These are phyloP conservation scores for Hyphopichia wangnamkhiaoensis DNA, from an alignment of 1,139 yeast species.

Conservation along the genomic window DNA sequence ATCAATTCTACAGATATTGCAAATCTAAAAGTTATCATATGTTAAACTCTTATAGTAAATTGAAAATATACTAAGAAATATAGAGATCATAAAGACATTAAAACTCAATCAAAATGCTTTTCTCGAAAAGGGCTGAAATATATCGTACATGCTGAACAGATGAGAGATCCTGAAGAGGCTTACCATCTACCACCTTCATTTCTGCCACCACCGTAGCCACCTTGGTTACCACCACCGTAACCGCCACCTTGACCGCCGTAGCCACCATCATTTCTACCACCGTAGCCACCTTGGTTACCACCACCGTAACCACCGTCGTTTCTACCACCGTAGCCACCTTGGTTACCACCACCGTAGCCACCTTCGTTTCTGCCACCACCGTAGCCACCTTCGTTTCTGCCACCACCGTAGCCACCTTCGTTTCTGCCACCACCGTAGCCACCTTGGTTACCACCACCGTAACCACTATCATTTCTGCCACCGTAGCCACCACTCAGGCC, in stretches of 20 bases:
- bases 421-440: conserved; percentile 13
- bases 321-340: conserved; percentile 12
- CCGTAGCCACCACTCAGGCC: conserved; percentile 11
- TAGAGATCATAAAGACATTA: background rate
- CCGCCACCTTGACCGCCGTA: conserved; percentile 12
- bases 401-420: conserved; percentile 12
- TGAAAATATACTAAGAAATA: no score
- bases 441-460: conserved; percentile 10
- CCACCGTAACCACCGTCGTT: conserved; percentile 8
- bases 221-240: conserved; percentile 13
- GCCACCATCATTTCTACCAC: conserved; percentile 8
- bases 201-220: conserved; percentile 11
- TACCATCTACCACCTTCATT: conserved; percentile 2
- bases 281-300: conserved; percentile 9
- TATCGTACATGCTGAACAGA: background rate
- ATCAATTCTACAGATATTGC: no score
- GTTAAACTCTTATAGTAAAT: no score
- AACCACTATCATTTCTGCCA: conserved; percentile 8
- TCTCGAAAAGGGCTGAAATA: no score
- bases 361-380: conserved; percentile 12
- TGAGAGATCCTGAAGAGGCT: background rate
- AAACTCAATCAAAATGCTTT: background rate
- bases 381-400: conserved; percentile 10
- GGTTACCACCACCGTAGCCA: conserved; percentile 13
- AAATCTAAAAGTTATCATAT: no score